Conservation (phyloP, 2,329 filamentous ascomycete species). For the Fusarium falciforme region DNA sequence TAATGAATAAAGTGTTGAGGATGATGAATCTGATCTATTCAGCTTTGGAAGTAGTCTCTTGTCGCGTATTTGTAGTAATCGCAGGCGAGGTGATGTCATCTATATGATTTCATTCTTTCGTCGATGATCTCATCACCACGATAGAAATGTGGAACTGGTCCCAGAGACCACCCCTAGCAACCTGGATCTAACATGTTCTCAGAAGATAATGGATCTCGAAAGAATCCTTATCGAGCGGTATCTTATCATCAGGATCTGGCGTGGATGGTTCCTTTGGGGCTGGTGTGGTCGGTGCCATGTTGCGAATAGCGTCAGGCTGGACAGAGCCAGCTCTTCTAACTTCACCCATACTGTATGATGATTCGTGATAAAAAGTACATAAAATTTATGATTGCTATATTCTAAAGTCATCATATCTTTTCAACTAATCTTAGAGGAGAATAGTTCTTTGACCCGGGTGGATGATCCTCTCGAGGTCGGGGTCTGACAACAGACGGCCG, state of each 20-base stretch:
- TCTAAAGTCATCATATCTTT: not conserved
- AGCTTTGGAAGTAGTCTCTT: not conserved
- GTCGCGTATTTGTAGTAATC: slow-evolving; percentile 24
- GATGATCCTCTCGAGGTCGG: not conserved
- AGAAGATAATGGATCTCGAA: slow-evolving; percentile 4
- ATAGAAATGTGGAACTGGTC: slow-evolving; percentile 32
- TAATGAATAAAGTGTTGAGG: not conserved
- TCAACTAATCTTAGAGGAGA: not conserved
- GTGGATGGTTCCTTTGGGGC: slow-evolving; percentile 3
- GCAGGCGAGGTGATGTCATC: slow-evolving; percentile 35
- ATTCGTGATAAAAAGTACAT: not conserved
- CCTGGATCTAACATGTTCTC: not conserved
- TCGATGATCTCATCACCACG: slow-evolving; percentile 41
- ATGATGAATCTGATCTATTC: not conserved
- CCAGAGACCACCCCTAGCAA: not conserved
- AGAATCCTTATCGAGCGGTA: not conserved
- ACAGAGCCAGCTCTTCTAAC: not conserved
- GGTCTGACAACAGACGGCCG: no score
- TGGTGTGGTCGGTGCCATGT: not conserved
- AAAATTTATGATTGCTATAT: not conserved
- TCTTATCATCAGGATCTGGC: slow-evolving; percentile 23
- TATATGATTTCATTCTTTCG: slow-evolving; percentile 39
- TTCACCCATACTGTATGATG: not conserved
- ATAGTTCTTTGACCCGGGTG: not conserved
- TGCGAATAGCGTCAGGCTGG: not conserved